Conservation (phyloP, 345 rosid genomes). For the Eucalyptus curtisii region DNA sequence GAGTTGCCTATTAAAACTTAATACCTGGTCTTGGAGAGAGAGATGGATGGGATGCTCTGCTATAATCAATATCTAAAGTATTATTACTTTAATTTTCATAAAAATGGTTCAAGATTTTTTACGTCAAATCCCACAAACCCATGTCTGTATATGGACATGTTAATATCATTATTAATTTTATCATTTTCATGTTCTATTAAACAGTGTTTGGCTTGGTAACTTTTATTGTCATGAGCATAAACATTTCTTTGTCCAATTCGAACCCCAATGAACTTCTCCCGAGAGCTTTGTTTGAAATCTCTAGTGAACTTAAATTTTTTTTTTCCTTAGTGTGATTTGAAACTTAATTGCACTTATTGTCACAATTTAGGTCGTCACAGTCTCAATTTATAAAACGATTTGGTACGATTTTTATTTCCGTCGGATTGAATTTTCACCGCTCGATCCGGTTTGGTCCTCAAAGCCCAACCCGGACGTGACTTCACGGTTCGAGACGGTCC, state of each 20-base stretch:
- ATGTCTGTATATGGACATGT: neutral
- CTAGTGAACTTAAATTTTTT: neutral
- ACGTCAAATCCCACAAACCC: neutral
- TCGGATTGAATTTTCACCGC: rapidly evolving
- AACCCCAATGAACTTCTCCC: rapidly evolving
- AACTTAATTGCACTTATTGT: rapidly evolving
- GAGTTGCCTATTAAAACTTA: neutral
- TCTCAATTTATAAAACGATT: neutral
- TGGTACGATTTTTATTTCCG: rapidly evolving
- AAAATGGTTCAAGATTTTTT: rapidly evolving
- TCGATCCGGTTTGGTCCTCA: neutral
- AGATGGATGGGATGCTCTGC: neutral
- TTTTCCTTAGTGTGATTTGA: neutral
- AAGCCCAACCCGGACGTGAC: too few relatives aligned
- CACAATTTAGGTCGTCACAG: neutral
- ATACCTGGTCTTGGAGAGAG: neutral
- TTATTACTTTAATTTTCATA: rapidly evolving
- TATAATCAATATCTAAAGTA: neutral
- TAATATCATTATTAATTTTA: neutral
- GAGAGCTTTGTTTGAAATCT: neutral
- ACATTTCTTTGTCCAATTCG: neutral
- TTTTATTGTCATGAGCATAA: rapidly evolving
- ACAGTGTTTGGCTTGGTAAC: neutral
- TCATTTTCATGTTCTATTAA: neutral
- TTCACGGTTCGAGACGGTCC: neutral